A percentile compares a stretch with the other conserved stretches of the same genome.
These are phyloP conservation scores for Cicer yamashitae DNA, from an alignment of 306 rosid species.

Conservation along the genomic window DNA sequence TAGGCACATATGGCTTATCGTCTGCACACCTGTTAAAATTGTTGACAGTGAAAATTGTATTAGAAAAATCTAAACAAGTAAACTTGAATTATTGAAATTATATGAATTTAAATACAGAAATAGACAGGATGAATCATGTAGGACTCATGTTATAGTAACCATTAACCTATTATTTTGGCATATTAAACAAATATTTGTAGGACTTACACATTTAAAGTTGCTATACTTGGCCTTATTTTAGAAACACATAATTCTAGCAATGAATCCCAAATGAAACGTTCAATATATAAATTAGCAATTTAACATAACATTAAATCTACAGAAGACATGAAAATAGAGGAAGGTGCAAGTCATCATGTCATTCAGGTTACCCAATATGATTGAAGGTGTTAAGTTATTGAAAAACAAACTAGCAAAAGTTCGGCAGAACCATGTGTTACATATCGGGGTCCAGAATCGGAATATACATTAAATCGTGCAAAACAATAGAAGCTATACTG, in stretches of 20 bases:
- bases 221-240: background rate
- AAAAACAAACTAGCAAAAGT: background rate
- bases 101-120: background rate
- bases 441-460: background rate
- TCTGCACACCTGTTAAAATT: conserved; percentile 65
- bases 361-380: no score
- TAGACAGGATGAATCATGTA: background rate
- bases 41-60: conserved; percentile 15
- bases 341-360: no score
- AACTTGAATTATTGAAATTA: background rate
- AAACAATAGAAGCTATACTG: background rate
- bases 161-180: background rate
- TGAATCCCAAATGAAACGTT: conserved; percentile 4
- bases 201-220: background rate
- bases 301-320: no score
- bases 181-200: conserved; percentile 10
- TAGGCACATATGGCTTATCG: conserved; percentile 58
- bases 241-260: background rate
- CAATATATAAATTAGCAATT: no score
- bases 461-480: background rate
- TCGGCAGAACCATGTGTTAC: background rate
- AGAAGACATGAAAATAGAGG: no score
- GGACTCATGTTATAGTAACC: background rate
- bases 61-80: conserved; percentile 1
- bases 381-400: no score